Evolutionary conservation across 108 stramenopile species (phyloP), one percentile per base, ranked within the genome.

Genomic region (Nannochloropsis salina): DNA sequence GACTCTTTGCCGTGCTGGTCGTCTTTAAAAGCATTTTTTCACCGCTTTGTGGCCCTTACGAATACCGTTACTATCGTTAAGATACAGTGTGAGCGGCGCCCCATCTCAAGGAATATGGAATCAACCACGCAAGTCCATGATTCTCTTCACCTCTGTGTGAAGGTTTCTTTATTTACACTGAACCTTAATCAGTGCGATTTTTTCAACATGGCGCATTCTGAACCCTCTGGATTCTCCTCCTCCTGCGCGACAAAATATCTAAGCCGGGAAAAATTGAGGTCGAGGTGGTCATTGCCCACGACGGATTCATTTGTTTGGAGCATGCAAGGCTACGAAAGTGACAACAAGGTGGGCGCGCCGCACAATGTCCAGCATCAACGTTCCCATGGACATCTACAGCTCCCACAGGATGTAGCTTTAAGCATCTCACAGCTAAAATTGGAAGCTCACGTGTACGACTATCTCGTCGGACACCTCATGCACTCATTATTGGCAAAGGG

Each of bases 361-460:
- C 6, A 15, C 20, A n/a, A n/a, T 2, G 4, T n/a, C 61, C n/a
- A 74, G 20, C 61, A 74, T n/a, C 61, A 74, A n/a, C 61, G n/a
- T 74, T 15, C 61, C 8, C 61, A 74, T 8, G 61, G 4, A 74
- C 61, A 74, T n/a, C 8, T 74, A n/a, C 61, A 74, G 8, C 61
- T 74, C 20, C 61, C 61, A n/a, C 61, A 74, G 61, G 61, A 74
- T n/a, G 61, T 74, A n/a, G 61, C 61, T 15, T 74, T 74, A n/a
- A 74, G 61, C 61, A 74, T 74, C n/a, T 74, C 61, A 3, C 61
- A 74, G 61, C 61, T 74, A n/a, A 8, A 74, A 74, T 8, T 74
- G n/a, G 61, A 74, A 74, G n/a, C 4, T 6, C 3, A 74, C 1
- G 61, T 74, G 20, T 74, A 74, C 8, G 61, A 74, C n/a, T 8